These are phyloP conservation scores for Plasmodium gaboni DNA, from an alignment of 169 alveolate species.

Conservation along the genomic window DNA sequence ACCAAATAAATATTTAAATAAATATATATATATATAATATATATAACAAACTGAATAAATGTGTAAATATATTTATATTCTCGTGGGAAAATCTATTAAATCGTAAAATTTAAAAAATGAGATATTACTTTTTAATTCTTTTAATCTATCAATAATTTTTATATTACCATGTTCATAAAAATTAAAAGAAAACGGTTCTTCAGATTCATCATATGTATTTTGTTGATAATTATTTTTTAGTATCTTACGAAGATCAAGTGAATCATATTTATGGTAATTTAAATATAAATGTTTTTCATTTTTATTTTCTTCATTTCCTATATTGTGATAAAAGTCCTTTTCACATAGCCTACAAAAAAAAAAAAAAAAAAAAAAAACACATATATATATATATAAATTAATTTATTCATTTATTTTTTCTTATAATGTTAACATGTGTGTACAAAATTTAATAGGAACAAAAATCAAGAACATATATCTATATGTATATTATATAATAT, in stretches of 20 bases:
- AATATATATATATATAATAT: too few species aligned
- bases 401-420: background rate
- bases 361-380: background rate
- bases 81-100: constrained; percentile 64
- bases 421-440: too few species aligned
- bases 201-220: constrained; percentile 37
- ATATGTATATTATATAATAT: too few species aligned
- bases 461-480: too few species aligned
- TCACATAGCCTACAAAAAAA: constrained; percentile 32
- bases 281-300: constrained; percentile 11
- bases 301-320: constrained; percentile 26
- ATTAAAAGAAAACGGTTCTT: constrained; percentile 53
- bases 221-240: constrained; percentile 54
- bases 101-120: constrained; percentile 71
- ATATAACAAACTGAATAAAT: too few species aligned
- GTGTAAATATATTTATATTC: constrained; percentile 13
- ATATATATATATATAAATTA: background rate
- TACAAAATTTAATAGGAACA: too few species aligned
- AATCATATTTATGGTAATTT: constrained; percentile 50
- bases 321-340: constrained; percentile 32
- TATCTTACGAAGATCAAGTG: constrained; percentile 61
- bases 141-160: constrained; percentile 67
- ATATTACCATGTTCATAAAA: constrained; percentile 34
- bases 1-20: too few species aligned
- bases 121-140: constrained; percentile 70